These are phyloP conservation scores for Suillus americanus DNA, from an alignment of 768 basidiomycete genomes.

Conservation along the genomic window DNA sequence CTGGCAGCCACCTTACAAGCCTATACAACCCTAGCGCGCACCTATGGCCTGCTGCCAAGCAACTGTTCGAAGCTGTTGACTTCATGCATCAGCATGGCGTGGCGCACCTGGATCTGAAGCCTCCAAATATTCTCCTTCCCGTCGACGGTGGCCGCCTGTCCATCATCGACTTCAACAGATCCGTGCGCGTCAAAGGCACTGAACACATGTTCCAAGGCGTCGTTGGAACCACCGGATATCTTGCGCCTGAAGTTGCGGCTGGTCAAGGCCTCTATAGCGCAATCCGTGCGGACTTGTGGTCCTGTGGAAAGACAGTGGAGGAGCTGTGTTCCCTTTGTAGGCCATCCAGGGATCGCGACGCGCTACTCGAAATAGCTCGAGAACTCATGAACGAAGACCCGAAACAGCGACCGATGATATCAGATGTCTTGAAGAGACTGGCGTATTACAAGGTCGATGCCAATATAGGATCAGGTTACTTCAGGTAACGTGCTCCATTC, in stretches of 20 bases:
- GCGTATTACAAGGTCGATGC: not conserved
- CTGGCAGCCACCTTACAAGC: not conserved
- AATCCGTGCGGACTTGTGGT: not conserved
- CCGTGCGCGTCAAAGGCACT: not conserved
- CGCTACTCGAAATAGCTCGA: not conserved
- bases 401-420: not conserved
- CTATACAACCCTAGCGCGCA: not conserved
- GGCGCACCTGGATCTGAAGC: slow-evolving; percentile 20
- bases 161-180: slow-evolving; percentile 9
- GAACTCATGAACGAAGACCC: not conserved
- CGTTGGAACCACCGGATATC: not conserved
- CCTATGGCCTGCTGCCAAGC: not conserved
- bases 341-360: not conserved
- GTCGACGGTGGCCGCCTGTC: not conserved
- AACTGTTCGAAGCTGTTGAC: slow-evolving; percentile 13
- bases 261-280: not conserved
- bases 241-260: not conserved
- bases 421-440: not conserved
- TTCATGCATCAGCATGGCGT: slow-evolving; percentile 18
- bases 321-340: slow-evolving; percentile 1
- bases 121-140: slow-evolving; percentile 11
- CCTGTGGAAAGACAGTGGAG: slow-evolving; percentile 1
- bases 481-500: not conserved
- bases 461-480: not conserved
- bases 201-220: not conserved